Conservation (phyloP, 1,284 basidiomycete genomes). For the Boletellus deceptivus region DNA sequence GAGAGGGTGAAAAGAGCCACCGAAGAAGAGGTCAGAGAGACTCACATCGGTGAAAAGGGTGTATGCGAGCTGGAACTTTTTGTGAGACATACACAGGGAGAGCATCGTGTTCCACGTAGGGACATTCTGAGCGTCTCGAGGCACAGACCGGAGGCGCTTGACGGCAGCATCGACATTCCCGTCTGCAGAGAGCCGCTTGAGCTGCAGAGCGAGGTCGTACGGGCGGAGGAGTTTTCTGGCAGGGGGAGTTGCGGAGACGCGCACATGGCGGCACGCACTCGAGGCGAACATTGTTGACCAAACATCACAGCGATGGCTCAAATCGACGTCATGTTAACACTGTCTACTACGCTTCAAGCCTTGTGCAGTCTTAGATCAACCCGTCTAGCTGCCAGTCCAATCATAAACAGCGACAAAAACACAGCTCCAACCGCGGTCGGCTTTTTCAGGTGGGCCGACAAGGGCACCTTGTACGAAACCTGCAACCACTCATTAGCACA, state of each 20-base stretch:
- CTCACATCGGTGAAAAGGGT: constrained; percentile 66
- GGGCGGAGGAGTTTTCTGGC: constrained; percentile 46
- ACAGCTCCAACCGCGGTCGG: constrained; percentile 71
- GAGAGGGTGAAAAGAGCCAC: constrained; percentile 3
- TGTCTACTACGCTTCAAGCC: constrained; percentile 38
- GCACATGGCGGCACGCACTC: constrained; percentile 4
- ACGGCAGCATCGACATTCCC: constrained; percentile 60
- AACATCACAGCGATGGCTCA: no score
- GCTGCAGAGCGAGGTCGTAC: constrained; percentile 53
- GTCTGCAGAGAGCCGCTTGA: constrained; percentile 53
- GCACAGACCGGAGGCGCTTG: constrained; percentile 56
- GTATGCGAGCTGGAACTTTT: constrained; percentile 56
- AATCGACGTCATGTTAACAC: constrained; percentile 28
- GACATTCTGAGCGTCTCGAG: constrained; percentile 66
- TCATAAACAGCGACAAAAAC: constrained; percentile 61
- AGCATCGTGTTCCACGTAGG: constrained; percentile 76
- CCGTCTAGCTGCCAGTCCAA: constrained; percentile 60
- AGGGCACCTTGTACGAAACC: constrained; percentile 84
- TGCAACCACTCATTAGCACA: constrained; percentile 35
- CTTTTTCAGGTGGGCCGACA: constrained; percentile 79
- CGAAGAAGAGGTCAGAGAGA: constrained; percentile 4
- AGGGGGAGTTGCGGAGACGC: constrained; percentile 14
- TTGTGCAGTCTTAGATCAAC: constrained; percentile 65
- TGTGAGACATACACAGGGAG: constrained; percentile 52
- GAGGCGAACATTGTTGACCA: constrained; percentile 13